Base-by-base conservation (phyloP, 2,329 filamentous ascomycete species). In the Colletotrichum sidae region DNA sequence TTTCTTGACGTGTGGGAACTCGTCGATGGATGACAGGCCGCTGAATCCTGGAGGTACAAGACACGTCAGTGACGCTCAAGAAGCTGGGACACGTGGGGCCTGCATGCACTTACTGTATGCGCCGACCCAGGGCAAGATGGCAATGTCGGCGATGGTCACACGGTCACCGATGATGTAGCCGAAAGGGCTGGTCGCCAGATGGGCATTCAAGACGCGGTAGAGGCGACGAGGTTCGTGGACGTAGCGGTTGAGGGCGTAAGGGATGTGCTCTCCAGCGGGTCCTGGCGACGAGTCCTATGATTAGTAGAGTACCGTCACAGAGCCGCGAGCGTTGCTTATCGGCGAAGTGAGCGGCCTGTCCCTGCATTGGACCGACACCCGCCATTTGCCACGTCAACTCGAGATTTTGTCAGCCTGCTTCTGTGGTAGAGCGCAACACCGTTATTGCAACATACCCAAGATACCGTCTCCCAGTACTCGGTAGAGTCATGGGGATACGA, bases 231-330 rank as follows among this genome's bases (percentile, higher is more conserved):
- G 93, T 80, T 97, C 94, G 74, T 93, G 96, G 73, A 84, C 81
- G 80, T 97, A 97, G 53, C 94, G 87, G 73, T 92, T 88, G 60
- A 96, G 87, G 68, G 91, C 93, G 75, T 97, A 97, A 72, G 90
- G 83, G 72, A 97, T 95, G 75, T 86, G 88, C 75, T 94, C 91
- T 0, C 92, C 91, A 1, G 93, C 93, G 73, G 96, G 96, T 60
- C 83, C 84, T 86, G 60, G 10, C n/a, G 33, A 56, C 13, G 15
- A 68, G 17, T 39, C 38, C 37, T 13, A 8, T 42, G 38, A 42
- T n/a, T 33, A 25, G 25, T 15, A 25, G 25, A 25, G 25, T 25
- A 3, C 25, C 25, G 25, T 11, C 11, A 1, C 9, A 7, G 38
- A 38, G 25, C 13, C 10, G 13, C 6, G 7, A 25, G 4, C 8